Evolutionary conservation across 768 basidiomycete genomes (phyloP), one percentile per base, ranked within the genome.

Genomic region (Pisolithus orientalis): DNA sequence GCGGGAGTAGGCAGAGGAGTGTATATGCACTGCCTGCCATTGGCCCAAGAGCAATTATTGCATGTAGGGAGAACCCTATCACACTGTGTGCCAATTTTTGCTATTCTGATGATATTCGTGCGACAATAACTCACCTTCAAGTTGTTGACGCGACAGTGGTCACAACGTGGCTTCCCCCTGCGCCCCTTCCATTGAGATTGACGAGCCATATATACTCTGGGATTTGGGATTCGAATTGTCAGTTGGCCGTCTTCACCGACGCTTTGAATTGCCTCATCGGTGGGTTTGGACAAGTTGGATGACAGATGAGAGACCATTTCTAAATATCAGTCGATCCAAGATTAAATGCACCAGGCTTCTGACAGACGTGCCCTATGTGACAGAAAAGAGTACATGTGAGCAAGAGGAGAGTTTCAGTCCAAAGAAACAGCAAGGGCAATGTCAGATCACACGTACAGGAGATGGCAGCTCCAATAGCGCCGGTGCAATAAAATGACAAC

Each of bases 181-280:
- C 83, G 77, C 53, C 84, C 84, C 56, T 85, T 84, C 85, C 85
- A 87, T 51, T 82, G 80, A 39, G 84, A 86, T 64, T 82, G 83
- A 54, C 79, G 81, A 61, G 78, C 81, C 78, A 81, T 77, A 66
- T 79, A 84, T 48, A 80, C 73, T 70, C 80, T 82, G 34, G 80
- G 79, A 60, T 83, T 84, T 3, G 84, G 83, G 57, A 85, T 85
- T 53, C 79, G 75, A 59, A 85, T 83, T 44, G 77, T 83, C 58
- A 84, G 72, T 54, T 77, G 78, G 46, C 70, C 71, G 62, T 80
- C 79, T 64, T 77, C 79, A 52, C 68, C 68, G 52, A 62, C 57
- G 51, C 74, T 75, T 54, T 68, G 72, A 27, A 65, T 60, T 31
- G 61, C 60, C 44, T 70, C 73, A 32, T 74, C 68, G 46, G 61